phyloP scores from a whole-genome alignment of 148 eudicot genomes.

The Salicornia ramosissima region DNA sequence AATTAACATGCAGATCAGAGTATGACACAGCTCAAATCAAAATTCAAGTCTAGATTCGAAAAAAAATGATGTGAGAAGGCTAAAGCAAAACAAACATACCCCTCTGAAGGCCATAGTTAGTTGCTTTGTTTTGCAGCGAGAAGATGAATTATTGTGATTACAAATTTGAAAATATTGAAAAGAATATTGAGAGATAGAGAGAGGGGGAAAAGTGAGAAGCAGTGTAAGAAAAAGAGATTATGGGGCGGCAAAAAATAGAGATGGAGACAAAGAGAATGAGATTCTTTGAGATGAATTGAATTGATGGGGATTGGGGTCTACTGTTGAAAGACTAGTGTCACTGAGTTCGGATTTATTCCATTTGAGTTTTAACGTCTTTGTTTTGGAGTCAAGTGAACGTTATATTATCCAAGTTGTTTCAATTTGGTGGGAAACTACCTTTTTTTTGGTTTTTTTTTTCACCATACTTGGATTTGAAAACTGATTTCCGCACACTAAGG shows the following conservation, averaged over 20 bases:
- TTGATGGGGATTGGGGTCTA: neutral
- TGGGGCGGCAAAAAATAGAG: conserved; percentile 10
- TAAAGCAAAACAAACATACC: conserved; percentile 14
- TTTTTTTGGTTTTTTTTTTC: neutral
- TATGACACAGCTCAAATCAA: neutral
- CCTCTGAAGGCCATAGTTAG: conserved; percentile 61
- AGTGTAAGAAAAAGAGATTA: neutral
- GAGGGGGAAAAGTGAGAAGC: conserved; percentile 6
- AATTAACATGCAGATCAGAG: conserved; percentile 1
- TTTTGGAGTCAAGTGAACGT: neutral
- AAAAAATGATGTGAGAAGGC: neutral
- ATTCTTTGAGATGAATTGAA: conserved; percentile 11
- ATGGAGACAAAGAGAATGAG: neutral
- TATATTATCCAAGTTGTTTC: neutral
- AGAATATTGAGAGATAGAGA: neutral
- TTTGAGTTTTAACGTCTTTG: neutral
- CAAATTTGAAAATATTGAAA: neutral
- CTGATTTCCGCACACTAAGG: no score
- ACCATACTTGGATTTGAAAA: no score
- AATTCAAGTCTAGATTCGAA: neutral
- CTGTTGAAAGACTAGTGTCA: neutral
- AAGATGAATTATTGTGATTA: neutral
- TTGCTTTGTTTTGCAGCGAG: conserved; percentile 28
- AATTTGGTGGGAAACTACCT: neutral
- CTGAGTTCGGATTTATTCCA: neutral